Evolutionary conservation across 306 rosid species (phyloP).

Genomic region (Delonix regia): DNA sequence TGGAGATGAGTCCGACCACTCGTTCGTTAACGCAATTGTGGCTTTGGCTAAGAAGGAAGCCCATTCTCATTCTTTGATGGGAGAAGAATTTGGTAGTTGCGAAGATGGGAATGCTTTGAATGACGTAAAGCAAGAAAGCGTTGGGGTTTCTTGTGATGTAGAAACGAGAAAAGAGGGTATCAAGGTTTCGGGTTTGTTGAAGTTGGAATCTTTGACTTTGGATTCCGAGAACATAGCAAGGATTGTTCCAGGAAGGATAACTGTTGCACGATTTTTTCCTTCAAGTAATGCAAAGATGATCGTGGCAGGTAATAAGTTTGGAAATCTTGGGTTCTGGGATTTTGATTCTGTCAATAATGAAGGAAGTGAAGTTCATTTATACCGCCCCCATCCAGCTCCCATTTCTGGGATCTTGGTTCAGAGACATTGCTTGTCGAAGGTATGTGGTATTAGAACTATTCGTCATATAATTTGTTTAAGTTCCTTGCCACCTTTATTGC

Average conservation of each 20-base stretch:
- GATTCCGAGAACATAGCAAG: slow-evolving; percentile 66
- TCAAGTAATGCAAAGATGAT: slow-evolving; percentile 55
- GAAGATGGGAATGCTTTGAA: neutral
- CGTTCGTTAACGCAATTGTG: slow-evolving; percentile 50
- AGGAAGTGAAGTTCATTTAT: slow-evolving; percentile 50
- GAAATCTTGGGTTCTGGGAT: slow-evolving; percentile 84
- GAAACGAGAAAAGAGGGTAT: neutral
- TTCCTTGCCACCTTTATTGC: neutral
- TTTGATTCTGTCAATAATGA: slow-evolving; percentile 42
- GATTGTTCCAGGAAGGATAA: slow-evolving; percentile 67
- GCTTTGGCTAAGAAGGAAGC: slow-evolving; percentile 41
- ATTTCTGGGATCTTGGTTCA: slow-evolving; percentile 76
- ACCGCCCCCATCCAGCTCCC: slow-evolving; percentile 69
- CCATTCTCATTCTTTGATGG: neutral
- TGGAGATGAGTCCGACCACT: slow-evolving; percentile 43
- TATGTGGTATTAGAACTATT: slow-evolving; percentile 21
- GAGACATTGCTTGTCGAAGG: slow-evolving; percentile 72
- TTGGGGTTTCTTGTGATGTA: slow-evolving; percentile 4
- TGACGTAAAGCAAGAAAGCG: neutral
- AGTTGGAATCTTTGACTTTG: slow-evolving; percentile 57
- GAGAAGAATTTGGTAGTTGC: neutral
- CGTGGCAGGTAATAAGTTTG: slow-evolving; percentile 68
- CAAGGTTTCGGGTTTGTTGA: slow-evolving; percentile 32
- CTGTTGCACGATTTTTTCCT: slow-evolving; percentile 59
- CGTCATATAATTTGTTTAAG: neutral